Evolutionary conservation across 2,329 filamentous ascomycete species (phyloP), one percentile per base, ranked within the genome.

Genomic region (Plenodomus tracheiphilus): DNA sequence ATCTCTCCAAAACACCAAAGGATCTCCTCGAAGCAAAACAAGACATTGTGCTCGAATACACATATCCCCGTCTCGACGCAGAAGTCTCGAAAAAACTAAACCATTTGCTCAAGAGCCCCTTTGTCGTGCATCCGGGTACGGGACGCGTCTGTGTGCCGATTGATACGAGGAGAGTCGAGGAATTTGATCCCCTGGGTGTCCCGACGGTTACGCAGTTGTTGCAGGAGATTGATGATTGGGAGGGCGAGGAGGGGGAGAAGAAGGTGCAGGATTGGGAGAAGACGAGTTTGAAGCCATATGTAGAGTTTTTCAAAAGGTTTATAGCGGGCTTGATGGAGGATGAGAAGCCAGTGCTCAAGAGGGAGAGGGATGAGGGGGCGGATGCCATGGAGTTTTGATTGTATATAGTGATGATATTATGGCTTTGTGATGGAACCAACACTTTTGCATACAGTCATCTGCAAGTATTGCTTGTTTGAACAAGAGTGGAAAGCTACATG

Each of bases 1-100:
- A 84, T 21, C 85, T 85, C 67, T 87, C 81, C 9, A 81, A 96
- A n/a, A 86, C 94, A 59, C 73, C 85, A 0, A 84, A 81, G 54
- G 84, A 86, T 2, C 81, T 99, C 11, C 81, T 88, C 8, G 90
- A 97, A 64, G 91, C 91, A 18, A 97, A 97, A 75, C 91, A 97
- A 71, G 94, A 97, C 68, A 89, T 99, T 53, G 86, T 97, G 3
- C 83, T 99, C 22, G 94, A 99, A 75, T 97, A 99, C 75, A 97
- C 94, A 6, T 99, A 99, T 73, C 94, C 94, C 2, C 87, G 94
- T 34, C 88, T 99, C 46, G 94, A 99, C 79, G 92, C 94, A 53
- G 91, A 96, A 73, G 94, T 99, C 69, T 94, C 89, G 68, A 97
- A 97, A 79, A 96, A 97, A 71, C 84, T 96, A 48, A 97, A 97